phyloP scores from a whole-genome alignment of 2,329 filamentous ascomycete genomes.

The Penicillium sp. region DNA sequence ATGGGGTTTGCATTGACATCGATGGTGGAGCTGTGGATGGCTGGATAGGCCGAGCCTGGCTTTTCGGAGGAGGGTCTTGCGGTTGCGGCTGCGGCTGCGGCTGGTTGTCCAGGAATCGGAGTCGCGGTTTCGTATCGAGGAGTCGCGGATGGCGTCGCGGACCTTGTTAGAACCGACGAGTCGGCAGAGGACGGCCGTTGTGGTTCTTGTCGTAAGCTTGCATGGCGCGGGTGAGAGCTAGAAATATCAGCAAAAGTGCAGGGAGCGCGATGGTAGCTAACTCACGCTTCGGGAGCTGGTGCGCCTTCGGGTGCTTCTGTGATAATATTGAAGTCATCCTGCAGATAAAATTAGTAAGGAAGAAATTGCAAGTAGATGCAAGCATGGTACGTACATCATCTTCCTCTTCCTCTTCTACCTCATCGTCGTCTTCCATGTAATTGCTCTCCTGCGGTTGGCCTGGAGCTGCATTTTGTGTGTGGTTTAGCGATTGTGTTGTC shows the following conservation, averaged over 20 bases:
- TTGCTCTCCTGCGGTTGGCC: constrained; percentile 38
- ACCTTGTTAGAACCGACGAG: constrained; percentile 30
- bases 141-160: constrained; percentile 36
- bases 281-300: constrained; percentile 40
- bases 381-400: constrained; percentile 27
- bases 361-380: background rate
- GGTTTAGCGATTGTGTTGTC: constrained; percentile 30
- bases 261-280: constrained; percentile 10
- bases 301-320: constrained; percentile 49
- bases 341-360: constrained; percentile 9
- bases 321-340: constrained; percentile 54
- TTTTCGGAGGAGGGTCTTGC: constrained; percentile 43
- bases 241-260: constrained; percentile 18
- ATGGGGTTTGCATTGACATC: constrained; percentile 81
- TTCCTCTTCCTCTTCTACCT: constrained; percentile 42
- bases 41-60: constrained; percentile 65
- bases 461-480: constrained; percentile 26
- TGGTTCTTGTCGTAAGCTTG: constrained; percentile 36
- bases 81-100: constrained; percentile 3
- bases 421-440: constrained; percentile 43
- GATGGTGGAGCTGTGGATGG: constrained; percentile 71
- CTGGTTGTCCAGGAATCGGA: constrained; percentile 30
- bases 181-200: constrained; percentile 39
- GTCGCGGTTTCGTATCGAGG: constrained; percentile 36
- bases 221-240: constrained; percentile 44